Evolutionary conservation across 2,329 filamentous ascomycete genomes (phyloP).

Genomic region (Apiospora pterosperma): DNA sequence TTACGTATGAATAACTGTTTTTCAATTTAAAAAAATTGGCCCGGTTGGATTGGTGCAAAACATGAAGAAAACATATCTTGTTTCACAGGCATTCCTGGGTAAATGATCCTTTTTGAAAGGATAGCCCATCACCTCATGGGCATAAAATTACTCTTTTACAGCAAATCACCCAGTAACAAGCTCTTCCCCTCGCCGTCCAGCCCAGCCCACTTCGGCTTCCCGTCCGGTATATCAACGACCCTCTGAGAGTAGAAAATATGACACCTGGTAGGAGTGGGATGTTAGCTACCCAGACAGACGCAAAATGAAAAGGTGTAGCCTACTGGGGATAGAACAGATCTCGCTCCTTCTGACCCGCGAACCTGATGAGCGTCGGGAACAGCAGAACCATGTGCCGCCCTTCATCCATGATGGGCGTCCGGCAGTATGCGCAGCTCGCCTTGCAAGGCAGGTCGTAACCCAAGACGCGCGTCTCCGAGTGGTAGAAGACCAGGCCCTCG

Average conservation of each 20-base stretch:
- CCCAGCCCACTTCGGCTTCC: slow-evolving; percentile 73
- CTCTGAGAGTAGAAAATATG: slow-evolving; percentile 81
- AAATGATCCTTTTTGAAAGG: too few relatives aligned
- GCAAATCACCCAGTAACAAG: slow-evolving; percentile 22
- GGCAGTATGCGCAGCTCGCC: slow-evolving; percentile 72
- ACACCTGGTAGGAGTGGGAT: slow-evolving; percentile 25
- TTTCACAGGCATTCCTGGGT: too few relatives aligned
- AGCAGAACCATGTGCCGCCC: slow-evolving; percentile 79
- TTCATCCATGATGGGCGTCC: slow-evolving; percentile 82
- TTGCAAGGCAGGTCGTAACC: slow-evolving; percentile 76
- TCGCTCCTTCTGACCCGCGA: slow-evolving; percentile 52
- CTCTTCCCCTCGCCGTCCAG: slow-evolving; percentile 44
- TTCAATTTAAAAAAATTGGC: too few relatives aligned
- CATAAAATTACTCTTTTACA: not conserved
- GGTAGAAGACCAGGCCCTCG: slow-evolving; percentile 68
- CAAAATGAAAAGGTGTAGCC: slow-evolving; percentile 17
- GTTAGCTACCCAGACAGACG: not conserved
- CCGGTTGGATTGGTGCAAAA: too few relatives aligned
- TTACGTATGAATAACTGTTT: too few relatives aligned
- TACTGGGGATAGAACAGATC: slow-evolving; percentile 62
- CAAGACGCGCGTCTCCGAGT: slow-evolving; percentile 54
- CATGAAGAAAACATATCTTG: too few relatives aligned
- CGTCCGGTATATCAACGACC: slow-evolving; percentile 73
- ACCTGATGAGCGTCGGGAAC: slow-evolving; percentile 70
- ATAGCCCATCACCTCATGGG: too few relatives aligned